Evolutionary conservation across 2,329 filamentous ascomycete species (phyloP).

Genomic region (Cytospora schulzeri): DNA sequence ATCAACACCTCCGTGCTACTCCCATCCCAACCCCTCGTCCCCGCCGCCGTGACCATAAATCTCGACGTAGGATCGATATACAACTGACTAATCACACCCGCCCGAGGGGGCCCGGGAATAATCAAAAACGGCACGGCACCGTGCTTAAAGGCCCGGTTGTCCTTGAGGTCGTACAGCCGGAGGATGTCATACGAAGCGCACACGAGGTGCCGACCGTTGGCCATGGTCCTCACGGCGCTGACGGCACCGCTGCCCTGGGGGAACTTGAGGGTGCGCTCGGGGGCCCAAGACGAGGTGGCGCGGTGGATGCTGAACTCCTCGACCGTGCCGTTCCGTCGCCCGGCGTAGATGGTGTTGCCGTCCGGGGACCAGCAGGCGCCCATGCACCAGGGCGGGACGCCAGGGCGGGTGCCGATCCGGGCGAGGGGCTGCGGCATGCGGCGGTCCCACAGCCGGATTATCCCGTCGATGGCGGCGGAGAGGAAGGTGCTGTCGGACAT

Average conservation of each 20-base stretch:
- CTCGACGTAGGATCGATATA: conserved; percentile 85
- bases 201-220: conserved; percentile 86
- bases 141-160: conserved; percentile 66
- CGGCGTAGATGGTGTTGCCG: conserved; percentile 93
- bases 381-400: conserved; percentile 95
- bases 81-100: conserved; percentile 83
- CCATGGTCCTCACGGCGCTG: conserved; percentile 85
- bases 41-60: conserved; percentile 90
- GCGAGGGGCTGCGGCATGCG: conserved; percentile 77
- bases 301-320: conserved; percentile 92
- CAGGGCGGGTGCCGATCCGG: conserved; percentile 71
- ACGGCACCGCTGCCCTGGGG: conserved; percentile 88
- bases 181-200: conserved; percentile 88
- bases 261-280: conserved; percentile 81
- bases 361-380: conserved; percentile 95
- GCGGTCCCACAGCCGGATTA: conserved; percentile 89
- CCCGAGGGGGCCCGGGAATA: conserved; percentile 79
- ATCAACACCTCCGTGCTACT: conserved; percentile 85
- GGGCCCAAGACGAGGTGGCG: conserved; percentile 57
- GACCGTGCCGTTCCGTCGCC: conserved; percentile 86
- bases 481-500: conserved; percentile 81
- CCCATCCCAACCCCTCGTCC: conserved; percentile 94
- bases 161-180: conserved; percentile 83
- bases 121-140: conserved; percentile 93
- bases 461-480: conserved; percentile 84